Evolutionary conservation across 257 asterid species (phyloP).

Genomic region (Catharanthus roseus): DNA sequence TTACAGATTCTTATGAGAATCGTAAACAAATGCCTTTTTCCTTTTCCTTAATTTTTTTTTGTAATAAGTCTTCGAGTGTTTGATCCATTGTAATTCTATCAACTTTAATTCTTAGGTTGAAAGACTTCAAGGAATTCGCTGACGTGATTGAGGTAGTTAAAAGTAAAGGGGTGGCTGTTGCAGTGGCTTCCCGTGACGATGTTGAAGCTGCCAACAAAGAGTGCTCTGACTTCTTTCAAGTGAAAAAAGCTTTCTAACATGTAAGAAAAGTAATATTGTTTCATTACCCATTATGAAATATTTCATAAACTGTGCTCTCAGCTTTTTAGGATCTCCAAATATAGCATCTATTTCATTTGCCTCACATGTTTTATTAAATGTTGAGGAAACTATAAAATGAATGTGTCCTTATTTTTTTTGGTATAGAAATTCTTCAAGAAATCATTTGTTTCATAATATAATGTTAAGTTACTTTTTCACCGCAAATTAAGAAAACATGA

Average conservation of each 20-base stretch:
- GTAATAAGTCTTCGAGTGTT: background rate
- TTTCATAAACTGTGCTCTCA: background rate
- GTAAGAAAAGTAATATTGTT: slow-evolving; percentile 14
- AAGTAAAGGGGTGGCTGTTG: slow-evolving; percentile 76
- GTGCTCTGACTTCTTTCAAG: slow-evolving; percentile 58
- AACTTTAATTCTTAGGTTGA: slow-evolving; percentile 39
- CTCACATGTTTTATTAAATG: background rate
- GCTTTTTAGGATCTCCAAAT: background rate
- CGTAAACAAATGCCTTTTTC: slow-evolving; percentile 1
- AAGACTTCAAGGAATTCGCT: slow-evolving; percentile 87
- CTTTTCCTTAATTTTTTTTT: background rate
- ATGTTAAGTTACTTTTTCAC: no score
- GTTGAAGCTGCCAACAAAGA: slow-evolving; percentile 76
- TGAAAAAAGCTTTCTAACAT: slow-evolving; percentile 70
- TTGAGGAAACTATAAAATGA: background rate
- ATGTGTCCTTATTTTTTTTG: no score
- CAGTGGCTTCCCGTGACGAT: slow-evolving; percentile 87
- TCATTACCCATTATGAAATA: background rate
- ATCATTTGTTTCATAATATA: background rate
- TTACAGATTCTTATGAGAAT: background rate
- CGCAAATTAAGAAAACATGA: no score
- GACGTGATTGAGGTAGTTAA: slow-evolving; percentile 65
- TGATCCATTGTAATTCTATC: background rate
- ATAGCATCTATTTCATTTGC: background rate
- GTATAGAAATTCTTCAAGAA: background rate